phyloP scores from a whole-genome alignment of 75 land plant genomes.

The Gnetum montanum region DNA sequence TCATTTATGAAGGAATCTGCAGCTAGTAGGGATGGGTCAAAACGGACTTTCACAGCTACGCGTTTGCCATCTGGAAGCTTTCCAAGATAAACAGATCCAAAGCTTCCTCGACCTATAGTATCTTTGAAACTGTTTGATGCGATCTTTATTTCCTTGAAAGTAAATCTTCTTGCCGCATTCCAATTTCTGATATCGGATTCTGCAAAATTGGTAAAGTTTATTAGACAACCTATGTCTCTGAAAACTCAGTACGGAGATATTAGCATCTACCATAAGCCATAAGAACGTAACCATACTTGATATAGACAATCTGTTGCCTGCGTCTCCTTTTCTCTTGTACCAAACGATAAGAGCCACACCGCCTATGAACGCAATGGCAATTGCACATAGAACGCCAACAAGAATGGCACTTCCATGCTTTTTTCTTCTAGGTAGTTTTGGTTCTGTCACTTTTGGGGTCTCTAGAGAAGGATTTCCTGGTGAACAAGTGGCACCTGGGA shows the following conservation, averaged over 20 bases:
- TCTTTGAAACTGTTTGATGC: conserved; percentile 66
- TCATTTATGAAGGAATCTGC: conserved; percentile 60
- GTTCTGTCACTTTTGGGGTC: conserved; percentile 34
- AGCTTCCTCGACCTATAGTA: conserved; percentile 56
- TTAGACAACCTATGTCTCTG: background rate
- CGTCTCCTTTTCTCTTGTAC: conserved; percentile 16
- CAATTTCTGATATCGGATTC: conserved; percentile 26
- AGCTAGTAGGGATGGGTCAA: conserved; percentile 46
- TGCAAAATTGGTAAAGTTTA: conserved; percentile 13
- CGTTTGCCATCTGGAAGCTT: conserved; percentile 49
- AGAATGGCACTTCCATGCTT: conserved; percentile 19
- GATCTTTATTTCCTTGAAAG: conserved; percentile 51
- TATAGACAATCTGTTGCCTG: conserved; percentile 4
- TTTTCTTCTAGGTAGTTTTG: conserved; percentile 8
- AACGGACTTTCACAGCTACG: conserved; percentile 67
- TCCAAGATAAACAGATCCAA: conserved; percentile 74
- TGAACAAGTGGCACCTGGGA: conserved; percentile 22
- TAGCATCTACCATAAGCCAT: too few relatives aligned
- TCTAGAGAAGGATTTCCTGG: conserved; percentile 22
- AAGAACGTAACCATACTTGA: conserved; percentile 1
- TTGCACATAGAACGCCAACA: conserved; percentile 24
- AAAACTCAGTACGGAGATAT: background rate
- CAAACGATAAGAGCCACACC: conserved; percentile 10
- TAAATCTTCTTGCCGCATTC: conserved; percentile 31
- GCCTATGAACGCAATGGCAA: conserved; percentile 14